These are phyloP conservation scores for Penicillium verhagenii DNA, from an alignment of 495 filamentous ascomycete genomes.

Conservation along the genomic window DNA sequence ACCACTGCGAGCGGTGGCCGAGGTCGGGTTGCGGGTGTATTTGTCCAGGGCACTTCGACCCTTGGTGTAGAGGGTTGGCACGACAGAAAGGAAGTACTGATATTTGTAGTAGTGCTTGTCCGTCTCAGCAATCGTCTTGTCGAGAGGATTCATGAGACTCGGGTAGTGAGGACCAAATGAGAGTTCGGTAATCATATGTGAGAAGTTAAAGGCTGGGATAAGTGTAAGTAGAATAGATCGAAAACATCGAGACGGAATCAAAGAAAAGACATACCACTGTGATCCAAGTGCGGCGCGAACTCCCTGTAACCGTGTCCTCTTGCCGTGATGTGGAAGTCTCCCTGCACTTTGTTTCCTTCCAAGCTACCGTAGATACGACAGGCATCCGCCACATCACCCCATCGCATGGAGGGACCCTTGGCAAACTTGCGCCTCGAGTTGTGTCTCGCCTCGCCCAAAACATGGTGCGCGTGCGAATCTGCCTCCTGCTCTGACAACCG, in stretches of 20 bases:
- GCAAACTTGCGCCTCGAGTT: conserved; percentile 54
- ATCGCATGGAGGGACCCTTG: conserved; percentile 67
- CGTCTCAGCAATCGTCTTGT: conserved; percentile 81
- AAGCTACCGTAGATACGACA: conserved; percentile 90
- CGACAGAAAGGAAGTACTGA: conserved; percentile 97
- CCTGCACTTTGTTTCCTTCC: conserved; percentile 93
- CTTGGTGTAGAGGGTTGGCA: conserved; percentile 87
- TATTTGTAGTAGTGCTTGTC: conserved; percentile 82
- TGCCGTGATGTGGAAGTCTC: conserved; percentile 97
- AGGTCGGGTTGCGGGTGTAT: conserved; percentile 29
- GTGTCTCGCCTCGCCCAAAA: conserved; percentile 44
- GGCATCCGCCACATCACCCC: conserved; percentile 53
- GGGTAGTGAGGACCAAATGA: conserved; percentile 97
- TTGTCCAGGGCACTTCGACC: conserved; percentile 50
- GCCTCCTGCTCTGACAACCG: conserved; percentile 47
- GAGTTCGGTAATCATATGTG: conserved; percentile 92
- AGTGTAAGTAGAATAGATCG: background rate
- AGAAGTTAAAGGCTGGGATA: conserved; percentile 87
- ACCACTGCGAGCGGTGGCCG: conserved; percentile 22
- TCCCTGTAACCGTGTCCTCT: conserved; percentile 90
- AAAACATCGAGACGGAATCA: background rate
- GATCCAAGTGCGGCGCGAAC: conserved; percentile 77
- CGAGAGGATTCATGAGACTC: conserved; percentile 88
- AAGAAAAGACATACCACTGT: conserved; percentile 57
- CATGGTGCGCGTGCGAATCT: conserved; percentile 52